Evolutionary conservation across 2,329 filamentous ascomycete species (phyloP).

Genomic region (Alternaria rosae): DNA sequence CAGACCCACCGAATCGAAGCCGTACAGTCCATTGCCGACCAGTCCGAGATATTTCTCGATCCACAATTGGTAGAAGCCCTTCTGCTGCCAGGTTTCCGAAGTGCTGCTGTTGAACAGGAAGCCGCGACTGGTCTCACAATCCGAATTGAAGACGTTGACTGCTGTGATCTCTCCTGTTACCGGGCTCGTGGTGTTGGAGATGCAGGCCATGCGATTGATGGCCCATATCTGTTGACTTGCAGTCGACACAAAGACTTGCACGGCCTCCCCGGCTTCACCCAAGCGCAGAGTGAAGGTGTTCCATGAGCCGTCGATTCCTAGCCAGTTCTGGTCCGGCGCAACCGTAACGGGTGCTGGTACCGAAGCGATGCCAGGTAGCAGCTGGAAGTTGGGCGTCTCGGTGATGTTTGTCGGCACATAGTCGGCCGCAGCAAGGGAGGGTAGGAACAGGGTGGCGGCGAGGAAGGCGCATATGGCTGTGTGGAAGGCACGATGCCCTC

Average conservation of each 20-base stretch:
- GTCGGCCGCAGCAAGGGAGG: constrained; percentile 27
- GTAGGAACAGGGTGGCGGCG: constrained; percentile 23
- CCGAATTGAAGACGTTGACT: constrained; percentile 26
- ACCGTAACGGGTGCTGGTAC: constrained; percentile 44
- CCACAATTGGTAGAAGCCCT: constrained; percentile 68
- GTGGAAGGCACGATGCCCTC: constrained; percentile 26
- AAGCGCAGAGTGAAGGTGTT: constrained; percentile 70
- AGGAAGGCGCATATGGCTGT: constrained; percentile 22
- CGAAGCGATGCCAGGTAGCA: constrained; percentile 26
- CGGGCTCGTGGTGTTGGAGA: constrained; percentile 48
- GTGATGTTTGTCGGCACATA: constrained; percentile 34
- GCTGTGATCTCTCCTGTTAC: constrained; percentile 52
- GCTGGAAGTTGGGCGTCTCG: constrained; percentile 25
- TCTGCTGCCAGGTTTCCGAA: constrained; percentile 65
- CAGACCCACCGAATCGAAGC: constrained; percentile 58
- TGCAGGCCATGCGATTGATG: constrained; percentile 53
- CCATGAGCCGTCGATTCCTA: constrained; percentile 61
- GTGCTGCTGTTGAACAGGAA: constrained; percentile 62
- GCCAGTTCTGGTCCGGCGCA: constrained; percentile 48
- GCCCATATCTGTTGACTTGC: constrained; percentile 76
- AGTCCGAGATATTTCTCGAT: constrained; percentile 64
- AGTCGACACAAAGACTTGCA: constrained; percentile 70
- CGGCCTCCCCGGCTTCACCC: constrained; percentile 61
- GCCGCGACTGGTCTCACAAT: constrained; percentile 66
- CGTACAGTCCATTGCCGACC: constrained; percentile 70